Conservation (phyloP, 768 basidiomycete species). For the Coprinopsis strossmayeri region DNA sequence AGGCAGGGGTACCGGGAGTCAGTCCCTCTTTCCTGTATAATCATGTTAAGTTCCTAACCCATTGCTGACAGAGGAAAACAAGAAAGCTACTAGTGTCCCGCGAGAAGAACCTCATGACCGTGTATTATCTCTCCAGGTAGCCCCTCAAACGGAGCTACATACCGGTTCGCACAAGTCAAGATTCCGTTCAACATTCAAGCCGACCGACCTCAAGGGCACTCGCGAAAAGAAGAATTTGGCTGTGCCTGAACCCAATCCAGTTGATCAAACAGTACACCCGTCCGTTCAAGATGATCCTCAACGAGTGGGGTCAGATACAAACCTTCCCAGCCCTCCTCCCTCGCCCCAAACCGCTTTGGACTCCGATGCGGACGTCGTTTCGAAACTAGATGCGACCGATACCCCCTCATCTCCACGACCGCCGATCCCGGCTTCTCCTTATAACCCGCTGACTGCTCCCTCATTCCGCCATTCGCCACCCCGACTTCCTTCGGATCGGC, state of each 20-base stretch:
- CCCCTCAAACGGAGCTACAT: slow-evolving; percentile 30
- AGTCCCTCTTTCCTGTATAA: slow-evolving; percentile 19
- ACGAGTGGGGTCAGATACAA: too few species aligned
- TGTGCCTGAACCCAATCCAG: slow-evolving; percentile 15
- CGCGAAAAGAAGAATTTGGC: slow-evolving; percentile 14
- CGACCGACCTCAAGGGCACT: slow-evolving; percentile 16
- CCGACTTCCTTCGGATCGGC: slow-evolving; percentile 69
- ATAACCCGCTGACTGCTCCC: slow-evolving; percentile 68
- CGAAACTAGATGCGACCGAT: not conserved
- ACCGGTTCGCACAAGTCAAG: slow-evolving; percentile 35
- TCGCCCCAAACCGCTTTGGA: slow-evolving; percentile 5
- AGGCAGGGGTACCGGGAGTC: slow-evolving; percentile 61
- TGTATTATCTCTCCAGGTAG: slow-evolving; percentile 33
- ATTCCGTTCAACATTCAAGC: slow-evolving; percentile 30
- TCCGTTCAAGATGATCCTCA: too few species aligned
- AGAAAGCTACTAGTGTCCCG: slow-evolving; percentile 21
- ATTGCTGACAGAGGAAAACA: slow-evolving; percentile 53
- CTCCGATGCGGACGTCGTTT: not conserved
- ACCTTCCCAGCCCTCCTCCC: slow-evolving; percentile 2
- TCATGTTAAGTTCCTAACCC: slow-evolving; percentile 7
- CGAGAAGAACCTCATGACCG: slow-evolving; percentile 36
- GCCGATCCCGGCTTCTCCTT: slow-evolving; percentile 47
- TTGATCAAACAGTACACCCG: slow-evolving; percentile 1
- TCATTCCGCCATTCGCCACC: slow-evolving; percentile 75
- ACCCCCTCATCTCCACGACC: slow-evolving; percentile 22